Conservation (phyloP, 495 filamentous ascomycete genomes). For the Aspergillus indologenus region DNA sequence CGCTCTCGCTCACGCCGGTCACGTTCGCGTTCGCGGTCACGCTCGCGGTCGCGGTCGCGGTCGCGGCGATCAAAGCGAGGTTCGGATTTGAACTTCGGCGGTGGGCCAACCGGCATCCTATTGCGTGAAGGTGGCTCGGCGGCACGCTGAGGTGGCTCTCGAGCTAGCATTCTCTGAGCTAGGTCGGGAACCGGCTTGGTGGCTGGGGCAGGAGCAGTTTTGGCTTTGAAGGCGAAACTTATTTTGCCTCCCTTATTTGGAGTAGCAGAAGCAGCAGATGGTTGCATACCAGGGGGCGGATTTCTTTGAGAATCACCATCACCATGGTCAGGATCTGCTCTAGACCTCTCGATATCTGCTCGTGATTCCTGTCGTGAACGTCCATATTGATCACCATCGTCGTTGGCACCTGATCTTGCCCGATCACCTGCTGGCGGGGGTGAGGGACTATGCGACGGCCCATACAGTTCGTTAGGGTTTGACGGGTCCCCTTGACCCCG, state of each 20-base stretch:
- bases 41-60: constrained; percentile 32
- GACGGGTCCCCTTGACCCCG: constrained; percentile 30
- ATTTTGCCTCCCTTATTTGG: constrained; percentile 68
- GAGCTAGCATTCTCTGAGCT: constrained; percentile 63
- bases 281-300: constrained; percentile 42
- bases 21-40: constrained; percentile 40
- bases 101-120: constrained; percentile 35
- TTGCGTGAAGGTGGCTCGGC: constrained; percentile 39
- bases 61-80: constrained; percentile 34
- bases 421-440: constrained; percentile 31
- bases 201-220: constrained; percentile 52
- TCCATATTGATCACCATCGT: constrained; percentile 60
- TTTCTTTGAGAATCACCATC: constrained; percentile 39
- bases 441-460: constrained; percentile 26
- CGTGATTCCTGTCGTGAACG: constrained; percentile 58
- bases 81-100: constrained; percentile 45
- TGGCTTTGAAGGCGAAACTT: constrained; percentile 83
- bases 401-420: constrained; percentile 38
- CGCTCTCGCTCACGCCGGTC: constrained; percentile 39
- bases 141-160: constrained; percentile 41
- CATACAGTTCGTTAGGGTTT: constrained; percentile 31
- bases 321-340: constrained; percentile 30
- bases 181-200: constrained; percentile 70
- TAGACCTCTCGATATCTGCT: constrained; percentile 55
- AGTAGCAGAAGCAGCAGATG: constrained; percentile 48